Base-by-base conservation (phyloP, 2,329 filamentous ascomycete genomes). In the Akanthomyces uredinophilus region DNA sequence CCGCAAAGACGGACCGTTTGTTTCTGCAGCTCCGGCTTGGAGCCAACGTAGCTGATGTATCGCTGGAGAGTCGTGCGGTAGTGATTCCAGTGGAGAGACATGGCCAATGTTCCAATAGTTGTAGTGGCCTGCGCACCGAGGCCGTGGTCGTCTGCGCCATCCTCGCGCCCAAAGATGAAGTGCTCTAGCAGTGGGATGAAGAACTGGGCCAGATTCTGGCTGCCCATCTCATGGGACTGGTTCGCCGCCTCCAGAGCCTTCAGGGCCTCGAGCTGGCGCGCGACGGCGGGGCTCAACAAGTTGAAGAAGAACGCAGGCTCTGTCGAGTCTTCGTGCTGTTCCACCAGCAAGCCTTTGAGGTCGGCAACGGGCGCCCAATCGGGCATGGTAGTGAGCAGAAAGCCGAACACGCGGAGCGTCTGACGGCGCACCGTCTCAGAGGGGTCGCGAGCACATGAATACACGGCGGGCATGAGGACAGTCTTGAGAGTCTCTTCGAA, bases 131-230 rank as follows among this genome's bases (percentile, higher is more conserved):
- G 92, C 18, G 92, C 92, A 55, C 92, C 88, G 59, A 98, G 81
- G 55, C 92, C 94, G 67, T 96, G 90, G 41, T 92, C 92, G 71
- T 96, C 92, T 24, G 73, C 79, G 10, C 82, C 81, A 53, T 92
- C 90, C 5, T 84, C 85, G 64, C 89, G 86, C 63, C 92, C 89
- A 70, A 96, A 94, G 27, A 97, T 88, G 70, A 97, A 98, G 71
- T 97, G 93, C 71, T 99, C 95, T 11, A 98, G 81, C 22, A 99
- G 80, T 0, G 95, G 96, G 46, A 99, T 85, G 71, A 98, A 91
- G 70, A 97, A 90, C 20, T 94, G 88, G 63, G 88, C 87, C 65
- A 96, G 82, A 69, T 96, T 96, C 58, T 86, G 86, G 69, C 91
- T 90, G 64, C 83, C 83, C 63, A 99, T 79, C 54, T 85, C 81